Base-by-base conservation (phyloP, 805 yeast genomes). In the Barnettozyma botsteinii region DNA sequence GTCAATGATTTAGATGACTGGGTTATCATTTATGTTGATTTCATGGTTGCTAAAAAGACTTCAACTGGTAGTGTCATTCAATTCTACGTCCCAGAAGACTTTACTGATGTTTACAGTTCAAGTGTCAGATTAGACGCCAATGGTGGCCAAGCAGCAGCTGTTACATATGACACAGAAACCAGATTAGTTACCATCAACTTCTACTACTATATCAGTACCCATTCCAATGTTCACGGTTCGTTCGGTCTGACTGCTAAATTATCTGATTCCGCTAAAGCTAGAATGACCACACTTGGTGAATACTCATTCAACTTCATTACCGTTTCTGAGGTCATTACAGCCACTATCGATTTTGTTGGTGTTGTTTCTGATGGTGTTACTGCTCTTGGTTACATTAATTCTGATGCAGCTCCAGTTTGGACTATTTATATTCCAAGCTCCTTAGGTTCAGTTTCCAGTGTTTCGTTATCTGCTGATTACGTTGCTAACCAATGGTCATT, bases 361-460 rank as follows among this genome's bases (percentile, higher is more conserved):
- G 42, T 22, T 2, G 14, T 10, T 17, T 26, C 12, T 14, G 35
- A 29, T 12, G 24, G 31, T 13, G 34, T 39, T 12, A 17, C 15
- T 17, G 20, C 13, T 4, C 37, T 38, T 12, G 35, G 33, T 13
- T n/a, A 13, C 6, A 30, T 23, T 19, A 22, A 14, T 23, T 28
- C 17, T 23, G 35, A 31, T n/a, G 23, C n/a, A 21, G 33, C 12
- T 7, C 38, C 42, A 29, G n/a, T 5, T 4, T 39, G 42, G 42
- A 14, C 18, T 21, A 33, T 39, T 29, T 33, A 34, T 18, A 19
- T 39, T 34, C 42, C 42, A 22, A 33, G 33, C 5, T 12, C 41
- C 11, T 21, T 39, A n/a, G 36, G 43, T 7, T 22, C 38, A 17
- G 31, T 33, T 27, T n/a, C 25, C 5, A 30, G 35, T 24, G 32